Evolutionary conservation across 768 basidiomycete genomes (phyloP), one percentile per base, ranked within the genome.

Genomic region (Rhodotorula taiwanensis): DNA sequence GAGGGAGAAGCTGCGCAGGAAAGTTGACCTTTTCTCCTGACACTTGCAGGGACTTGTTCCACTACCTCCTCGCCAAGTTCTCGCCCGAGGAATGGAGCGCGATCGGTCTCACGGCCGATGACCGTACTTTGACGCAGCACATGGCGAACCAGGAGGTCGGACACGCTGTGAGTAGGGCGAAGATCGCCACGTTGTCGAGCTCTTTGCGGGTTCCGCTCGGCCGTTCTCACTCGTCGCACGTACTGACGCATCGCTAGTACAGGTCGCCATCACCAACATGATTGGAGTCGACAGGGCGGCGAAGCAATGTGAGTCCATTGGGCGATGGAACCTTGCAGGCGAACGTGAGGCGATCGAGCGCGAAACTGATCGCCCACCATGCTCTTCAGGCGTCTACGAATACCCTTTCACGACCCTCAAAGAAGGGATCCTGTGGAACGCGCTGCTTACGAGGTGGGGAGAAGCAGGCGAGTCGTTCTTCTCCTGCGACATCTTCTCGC

Each of bases 141-240:
- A 84, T 84, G 83, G 84, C 76, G 30, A 66, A 75, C 53, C 83
- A 84, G 68, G 83, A 86, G 74, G 77, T 82, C 34, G 84, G 83
- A 1, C 85, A 87, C 72, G 81, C 83, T 10, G 76, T n/a, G n/a
- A n/a, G n/a, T n/a, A n/a, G n/a, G n/a, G n/a, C n/a, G n/a, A n/a
- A n/a, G n/a, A n/a, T n/a, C n/a, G n/a, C n/a, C n/a, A n/a, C n/a
- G n/a, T n/a, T n/a, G n/a, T n/a, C n/a, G n/a, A n/a, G n/a, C n/a
- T n/a, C n/a, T n/a, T n/a, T n/a, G n/a, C n/a, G n/a, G n/a, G n/a
- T n/a, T n/a, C n/a, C n/a, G n/a, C n/a, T n/a, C n/a, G n/a, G n/a
- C n/a, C n/a, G n/a, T n/a, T n/a, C n/a, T n/a, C n/a, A n/a, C n/a
- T n/a, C n/a, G n/a, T n/a, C n/a, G n/a, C n/a, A n/a, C n/a, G n/a